Evolutionary conservation across 257 asterid species (phyloP).

Genomic region (Agastache rugosa): DNA sequence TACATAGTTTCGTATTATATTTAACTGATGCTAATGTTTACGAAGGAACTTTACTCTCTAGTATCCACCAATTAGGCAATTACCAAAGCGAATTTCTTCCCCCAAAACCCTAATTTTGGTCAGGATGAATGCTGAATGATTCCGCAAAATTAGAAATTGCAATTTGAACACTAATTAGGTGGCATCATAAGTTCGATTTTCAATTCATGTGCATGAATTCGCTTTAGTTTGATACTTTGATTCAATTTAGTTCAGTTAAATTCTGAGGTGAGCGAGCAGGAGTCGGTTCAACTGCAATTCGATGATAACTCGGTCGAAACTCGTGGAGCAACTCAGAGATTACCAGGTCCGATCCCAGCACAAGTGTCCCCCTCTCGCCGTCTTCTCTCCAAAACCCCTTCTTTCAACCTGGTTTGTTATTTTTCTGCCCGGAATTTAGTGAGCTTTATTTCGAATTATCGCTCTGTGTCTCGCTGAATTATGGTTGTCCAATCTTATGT

Average conservation of each 20-base stretch:
- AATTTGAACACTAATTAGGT: not conserved
- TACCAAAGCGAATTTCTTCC: not conserved
- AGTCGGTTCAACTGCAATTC: slow-evolving; percentile 33
- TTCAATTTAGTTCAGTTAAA: not conserved
- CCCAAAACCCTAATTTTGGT: slow-evolving; percentile 1
- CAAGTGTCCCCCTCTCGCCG: slow-evolving; percentile 71
- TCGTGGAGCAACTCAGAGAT: slow-evolving; percentile 89
- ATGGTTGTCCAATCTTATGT: not conserved
- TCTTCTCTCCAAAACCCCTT: slow-evolving; percentile 77
- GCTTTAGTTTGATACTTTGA: not conserved
- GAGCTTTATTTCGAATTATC: not conserved
- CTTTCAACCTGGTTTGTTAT: slow-evolving; percentile 64
- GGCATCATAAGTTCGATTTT: not conserved
- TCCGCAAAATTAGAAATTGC: not conserved
- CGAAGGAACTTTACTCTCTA: not conserved
- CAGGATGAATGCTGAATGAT: not conserved
- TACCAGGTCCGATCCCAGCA: slow-evolving; percentile 93
- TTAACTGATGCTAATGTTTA: not conserved
- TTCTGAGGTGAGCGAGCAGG: slow-evolving; percentile 13
- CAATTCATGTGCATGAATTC: not conserved
- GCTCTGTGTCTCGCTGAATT: not conserved
- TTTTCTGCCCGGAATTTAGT: slow-evolving; percentile 7
- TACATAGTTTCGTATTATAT: not conserved
- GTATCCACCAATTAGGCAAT: no score
- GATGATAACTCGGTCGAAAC: slow-evolving; percentile 90